Percentiles rank a stretch among this genome's conserved stretches.
Evolutionary conservation across 2,329 filamentous ascomycete species (phyloP).

Genomic region (Alternaria arborescens): DNA sequence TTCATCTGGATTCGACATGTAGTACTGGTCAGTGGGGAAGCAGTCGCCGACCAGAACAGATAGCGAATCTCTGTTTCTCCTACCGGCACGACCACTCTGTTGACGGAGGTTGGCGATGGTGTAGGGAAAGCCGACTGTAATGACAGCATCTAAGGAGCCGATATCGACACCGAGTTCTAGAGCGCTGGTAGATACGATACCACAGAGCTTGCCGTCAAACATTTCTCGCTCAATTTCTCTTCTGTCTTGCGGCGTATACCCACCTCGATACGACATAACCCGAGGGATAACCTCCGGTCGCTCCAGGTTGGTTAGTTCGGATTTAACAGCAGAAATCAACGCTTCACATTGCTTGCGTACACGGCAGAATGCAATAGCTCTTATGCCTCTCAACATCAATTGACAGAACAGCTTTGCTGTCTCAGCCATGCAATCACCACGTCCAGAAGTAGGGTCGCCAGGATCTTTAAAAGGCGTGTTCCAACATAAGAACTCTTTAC

Average conservation of each 20-base stretch:
- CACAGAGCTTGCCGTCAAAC: slow-evolving; percentile 93
- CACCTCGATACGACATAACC: slow-evolving; percentile 95
- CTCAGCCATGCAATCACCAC: slow-evolving; percentile 83
- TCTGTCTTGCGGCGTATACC: slow-evolving; percentile 91
- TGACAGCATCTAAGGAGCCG: slow-evolving; percentile 88
- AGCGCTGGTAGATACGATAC: slow-evolving; percentile 92
- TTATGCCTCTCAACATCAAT: slow-evolving; percentile 83
- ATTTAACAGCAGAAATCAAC: slow-evolving; percentile 79
- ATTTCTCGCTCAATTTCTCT: slow-evolving; percentile 91
- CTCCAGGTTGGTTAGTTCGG: slow-evolving; percentile 76
- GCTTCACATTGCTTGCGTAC: slow-evolving; percentile 89
- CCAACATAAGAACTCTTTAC: slow-evolving; percentile 97
- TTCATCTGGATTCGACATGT: slow-evolving; percentile 95
- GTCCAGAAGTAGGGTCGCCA: slow-evolving; percentile 82
- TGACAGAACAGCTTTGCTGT: slow-evolving; percentile 92
- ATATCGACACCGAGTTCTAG: slow-evolving; percentile 96
- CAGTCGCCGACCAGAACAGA: slow-evolving; percentile 89
- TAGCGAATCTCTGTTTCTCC: slow-evolving; percentile 91
- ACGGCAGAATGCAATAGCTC: slow-evolving; percentile 91
- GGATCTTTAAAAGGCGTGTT: slow-evolving; percentile 96
- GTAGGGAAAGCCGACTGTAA: slow-evolving; percentile 94
- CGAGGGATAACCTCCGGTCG: slow-evolving; percentile 76
- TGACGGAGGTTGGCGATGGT: slow-evolving; percentile 94
- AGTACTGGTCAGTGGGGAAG: slow-evolving; percentile 92
- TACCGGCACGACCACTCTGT: slow-evolving; percentile 90